Base-by-base conservation (phyloP, 345 rosid species). In the Eucalyptus dawsonii region DNA sequence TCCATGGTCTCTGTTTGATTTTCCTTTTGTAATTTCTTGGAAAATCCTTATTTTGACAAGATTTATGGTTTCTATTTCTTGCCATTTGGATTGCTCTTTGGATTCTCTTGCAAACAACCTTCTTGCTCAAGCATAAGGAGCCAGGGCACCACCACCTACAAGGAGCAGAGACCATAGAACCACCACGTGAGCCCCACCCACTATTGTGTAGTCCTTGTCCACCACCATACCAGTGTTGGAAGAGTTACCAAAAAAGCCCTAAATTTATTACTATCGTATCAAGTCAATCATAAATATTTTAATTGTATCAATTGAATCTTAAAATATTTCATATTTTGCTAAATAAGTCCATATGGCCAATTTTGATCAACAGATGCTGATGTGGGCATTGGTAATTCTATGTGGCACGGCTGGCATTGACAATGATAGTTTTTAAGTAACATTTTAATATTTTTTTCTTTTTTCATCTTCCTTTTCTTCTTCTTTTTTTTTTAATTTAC, bases 371-470 rank as follows among this genome's bases (percentile, higher is more conserved):
- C 10, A 19, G 0, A 53, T 53, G 58, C 24, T 19, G 1, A 53
- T 53, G 24, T 53, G 58, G 58, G 58, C 58, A 19, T 53, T 0
- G 10, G 1, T 53, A 53, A 4, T 53, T 53, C 4, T 53, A 53
- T 53, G 10, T 21, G 24, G 24, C 9, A 51, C 0, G 2, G 22
- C 2, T 1, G 1, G 10, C 56, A 19, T 19, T 19, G 24, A 19
- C 11, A 2, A 4, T 53, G 24, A 53, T 53, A 53, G 2, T 53
- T 53, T 53, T 53, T 19, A 53, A 56, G 22, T 56, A 56, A 22
- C 3, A 56, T 22, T 56, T 22, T 56, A 22, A 56, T 56, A 56
- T 22, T 9, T 56, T 56, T 56, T 22, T 21, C 25, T 19, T 4
- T 9, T 24, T 56, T 54, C 7, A 56, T 56, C 25, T 21, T 56